These are phyloP conservation scores for Eimeria mitis DNA, from an alignment of 169 alveolate species.

Conservation along the genomic window DNA sequence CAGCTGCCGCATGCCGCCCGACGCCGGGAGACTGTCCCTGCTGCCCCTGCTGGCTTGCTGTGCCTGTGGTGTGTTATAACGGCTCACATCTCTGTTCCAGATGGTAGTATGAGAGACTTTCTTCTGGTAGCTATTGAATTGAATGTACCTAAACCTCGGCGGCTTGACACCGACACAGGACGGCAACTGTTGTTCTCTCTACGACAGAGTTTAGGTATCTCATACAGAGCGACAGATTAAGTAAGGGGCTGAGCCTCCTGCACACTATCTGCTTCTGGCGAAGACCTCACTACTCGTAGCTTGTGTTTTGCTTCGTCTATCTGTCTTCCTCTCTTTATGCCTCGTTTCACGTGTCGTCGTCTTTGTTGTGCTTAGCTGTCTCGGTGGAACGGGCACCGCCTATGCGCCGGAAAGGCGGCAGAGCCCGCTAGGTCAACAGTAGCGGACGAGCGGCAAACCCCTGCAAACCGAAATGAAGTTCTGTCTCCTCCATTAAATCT, in stretches of 20 bases:
- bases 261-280: background rate
- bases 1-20: constrained; percentile 51
- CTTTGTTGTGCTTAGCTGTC: background rate
- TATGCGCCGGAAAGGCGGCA: background rate
- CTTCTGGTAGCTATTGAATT: background rate
- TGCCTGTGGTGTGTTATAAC: background rate
- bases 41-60: background rate
- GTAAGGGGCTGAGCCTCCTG: background rate
- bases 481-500: background rate
- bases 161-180: background rate
- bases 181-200: background rate
- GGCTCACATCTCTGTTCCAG: background rate
- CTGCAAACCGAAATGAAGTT: background rate
- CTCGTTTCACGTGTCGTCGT: background rate
- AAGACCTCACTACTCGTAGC: background rate
- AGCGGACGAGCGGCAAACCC: background rate
- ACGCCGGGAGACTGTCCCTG: background rate
- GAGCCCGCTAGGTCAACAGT: background rate
- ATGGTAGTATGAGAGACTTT: background rate
- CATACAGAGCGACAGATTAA: background rate
- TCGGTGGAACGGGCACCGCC: background rate
- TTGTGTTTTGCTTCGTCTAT: background rate
- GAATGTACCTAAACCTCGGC: background rate
- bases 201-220: background rate
- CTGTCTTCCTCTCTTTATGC: background rate